Conservation (phyloP, 2,329 filamentous ascomycete species). For the Pseudogymnoascus sp. region DNA sequence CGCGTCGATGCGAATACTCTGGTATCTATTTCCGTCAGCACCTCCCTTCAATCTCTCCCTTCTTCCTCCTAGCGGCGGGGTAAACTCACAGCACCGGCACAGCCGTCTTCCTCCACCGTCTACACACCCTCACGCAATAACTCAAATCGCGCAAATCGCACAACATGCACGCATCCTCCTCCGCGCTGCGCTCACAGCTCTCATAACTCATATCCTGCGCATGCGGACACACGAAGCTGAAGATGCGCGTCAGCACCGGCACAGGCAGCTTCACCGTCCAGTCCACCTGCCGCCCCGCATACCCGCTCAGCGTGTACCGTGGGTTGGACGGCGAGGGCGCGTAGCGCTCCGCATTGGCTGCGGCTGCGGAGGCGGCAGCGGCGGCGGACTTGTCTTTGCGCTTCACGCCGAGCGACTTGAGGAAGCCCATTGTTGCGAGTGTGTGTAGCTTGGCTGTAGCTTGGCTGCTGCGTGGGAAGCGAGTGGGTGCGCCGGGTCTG, state of each 20-base stretch:
- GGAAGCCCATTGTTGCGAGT: background rate
- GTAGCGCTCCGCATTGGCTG: background rate
- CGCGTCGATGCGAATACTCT: constrained; percentile 84
- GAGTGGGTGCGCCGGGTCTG: background rate
- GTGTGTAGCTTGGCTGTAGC: background rate
- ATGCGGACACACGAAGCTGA: constrained; percentile 79
- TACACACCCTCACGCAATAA: constrained; percentile 68
- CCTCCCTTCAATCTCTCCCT: background rate
- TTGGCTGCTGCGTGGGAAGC: background rate
- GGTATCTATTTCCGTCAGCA: constrained; percentile 53
- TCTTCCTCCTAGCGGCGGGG: constrained; percentile 4
- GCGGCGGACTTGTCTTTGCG: constrained; percentile 3
- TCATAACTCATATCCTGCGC: constrained; percentile 70
- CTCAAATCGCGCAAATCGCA: constrained; percentile 87
- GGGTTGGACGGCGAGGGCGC: constrained; percentile 1
- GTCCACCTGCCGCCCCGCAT: constrained; percentile 1
- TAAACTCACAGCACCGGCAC: constrained; percentile 54
- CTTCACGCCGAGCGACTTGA: constrained; percentile 7
- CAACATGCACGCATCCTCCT: constrained; percentile 80
- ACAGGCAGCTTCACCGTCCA: constrained; percentile 48
- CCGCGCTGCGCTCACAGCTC: constrained; percentile 72
- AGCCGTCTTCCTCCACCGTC: constrained; percentile 58
- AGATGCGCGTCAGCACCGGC: constrained; percentile 69
- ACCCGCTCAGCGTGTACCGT: background rate
- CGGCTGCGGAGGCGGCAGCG: background rate